A percentile compares a stretch with the other conserved stretches of the same genome.
Evolutionary conservation across 169 alveolate species (phyloP).

Genomic region (Cryptosporidium tyzzeri): DNA sequence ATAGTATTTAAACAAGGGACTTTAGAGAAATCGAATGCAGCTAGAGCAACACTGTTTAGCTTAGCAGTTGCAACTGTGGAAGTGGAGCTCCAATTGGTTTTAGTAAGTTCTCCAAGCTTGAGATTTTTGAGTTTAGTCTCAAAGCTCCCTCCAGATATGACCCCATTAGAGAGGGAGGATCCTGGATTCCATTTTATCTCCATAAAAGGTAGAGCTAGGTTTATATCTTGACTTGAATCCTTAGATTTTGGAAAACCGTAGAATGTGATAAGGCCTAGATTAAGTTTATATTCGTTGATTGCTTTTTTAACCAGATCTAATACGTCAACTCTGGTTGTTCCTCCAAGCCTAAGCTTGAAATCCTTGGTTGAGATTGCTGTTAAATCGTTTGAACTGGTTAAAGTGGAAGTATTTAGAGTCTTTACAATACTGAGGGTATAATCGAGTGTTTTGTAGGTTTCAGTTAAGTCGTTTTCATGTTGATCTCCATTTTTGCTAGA

Average conservation of each 20-base stretch:
- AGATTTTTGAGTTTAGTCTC: constrained; percentile 4
- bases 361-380: constrained; percentile 24
- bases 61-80: constrained; percentile 36
- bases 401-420: not conserved
- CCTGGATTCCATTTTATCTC: constrained; percentile 59
- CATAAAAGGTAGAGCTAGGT: constrained; percentile 39
- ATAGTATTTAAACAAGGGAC: constrained; percentile 49
- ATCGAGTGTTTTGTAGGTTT: constrained; percentile 2
- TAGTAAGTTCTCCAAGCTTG: constrained; percentile 12
- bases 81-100: constrained; percentile 28
- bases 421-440: constrained; percentile 19
- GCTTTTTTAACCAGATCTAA: constrained; percentile 15
- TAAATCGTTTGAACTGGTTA: not conserved
- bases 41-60: constrained; percentile 26
- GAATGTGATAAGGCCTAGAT: constrained; percentile 26
- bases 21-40: constrained; percentile 50
- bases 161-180: constrained; percentile 25
- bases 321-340: constrained; percentile 22
- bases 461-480: not conserved
- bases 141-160: constrained; percentile 44
- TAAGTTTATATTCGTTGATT: not conserved
- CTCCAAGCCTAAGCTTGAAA: constrained; percentile 28
- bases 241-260: not conserved
- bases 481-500: not conserved
- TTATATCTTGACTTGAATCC: not conserved